A percentile compares a stretch with the other conserved stretches of the same genome.
Evolutionary conservation across 345 rosid species (phyloP).

Genomic region (Cardamine occulta): DNA sequence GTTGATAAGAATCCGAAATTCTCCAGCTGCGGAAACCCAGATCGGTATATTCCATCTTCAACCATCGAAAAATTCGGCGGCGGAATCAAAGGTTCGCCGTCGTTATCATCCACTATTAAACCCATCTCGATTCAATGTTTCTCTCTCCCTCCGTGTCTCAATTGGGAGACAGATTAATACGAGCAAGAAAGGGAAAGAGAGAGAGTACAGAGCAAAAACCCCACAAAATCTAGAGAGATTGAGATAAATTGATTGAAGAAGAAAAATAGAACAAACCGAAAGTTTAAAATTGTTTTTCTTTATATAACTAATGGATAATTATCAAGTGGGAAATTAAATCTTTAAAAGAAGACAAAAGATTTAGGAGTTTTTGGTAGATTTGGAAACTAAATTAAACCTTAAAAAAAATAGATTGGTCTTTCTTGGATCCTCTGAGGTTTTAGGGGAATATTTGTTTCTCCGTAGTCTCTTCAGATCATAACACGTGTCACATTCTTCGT

Average conservation of each 20-base stretch:
- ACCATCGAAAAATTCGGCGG: constrained; percentile 82
- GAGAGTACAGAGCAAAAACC: constrained; percentile 8
- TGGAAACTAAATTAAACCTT: neutral
- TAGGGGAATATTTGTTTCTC: constrained; percentile 5
- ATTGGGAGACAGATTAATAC: constrained; percentile 11
- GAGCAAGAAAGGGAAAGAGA: neutral
- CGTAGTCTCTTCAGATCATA: neutral
- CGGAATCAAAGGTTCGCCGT: constrained; percentile 48
- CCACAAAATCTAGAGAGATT: constrained; percentile 25
- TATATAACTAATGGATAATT: constrained; percentile 20
- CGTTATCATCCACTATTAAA: constrained; percentile 45
- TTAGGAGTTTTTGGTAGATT: neutral
- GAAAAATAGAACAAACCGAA: too few species aligned
- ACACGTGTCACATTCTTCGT: constrained; percentile 25
- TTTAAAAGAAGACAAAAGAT: neutral
- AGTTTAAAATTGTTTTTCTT: neutral
- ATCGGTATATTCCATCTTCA: constrained; percentile 80
- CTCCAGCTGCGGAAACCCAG: constrained; percentile 62
- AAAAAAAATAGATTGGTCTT: neutral
- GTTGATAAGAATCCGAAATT: constrained; percentile 65
- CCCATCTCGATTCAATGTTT: constrained; percentile 41
- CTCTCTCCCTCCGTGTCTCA: constrained; percentile 26
- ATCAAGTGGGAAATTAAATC: constrained; percentile 5
- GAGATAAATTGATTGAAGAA: neutral
- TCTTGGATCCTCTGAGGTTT: constrained; percentile 2